Evolutionary conservation across 2,329 filamentous ascomycete species (phyloP).

Genomic region (Xylaria digitata): DNA sequence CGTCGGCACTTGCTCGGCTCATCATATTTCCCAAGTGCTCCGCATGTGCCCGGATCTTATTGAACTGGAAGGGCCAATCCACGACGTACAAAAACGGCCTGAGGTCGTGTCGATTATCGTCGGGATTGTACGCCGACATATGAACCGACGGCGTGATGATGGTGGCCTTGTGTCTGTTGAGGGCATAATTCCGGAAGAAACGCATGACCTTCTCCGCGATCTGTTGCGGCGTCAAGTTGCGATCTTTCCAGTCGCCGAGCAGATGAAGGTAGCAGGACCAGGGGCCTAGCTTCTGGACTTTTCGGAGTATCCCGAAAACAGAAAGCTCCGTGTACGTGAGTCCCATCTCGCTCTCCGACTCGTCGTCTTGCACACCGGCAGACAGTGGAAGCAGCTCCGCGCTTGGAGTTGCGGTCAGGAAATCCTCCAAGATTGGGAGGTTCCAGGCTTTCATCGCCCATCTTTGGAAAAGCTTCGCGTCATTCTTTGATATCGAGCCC

Average conservation of each 20-base stretch:
- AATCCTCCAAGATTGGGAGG: too few species aligned
- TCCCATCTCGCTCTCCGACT: too few species aligned
- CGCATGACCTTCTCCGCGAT: background rate
- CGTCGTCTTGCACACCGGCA: too few species aligned
- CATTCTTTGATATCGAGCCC: conserved; percentile 32
- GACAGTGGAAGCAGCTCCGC: too few species aligned
- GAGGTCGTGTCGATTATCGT: background rate
- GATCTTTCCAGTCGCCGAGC: background rate
- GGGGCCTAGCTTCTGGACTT: background rate
- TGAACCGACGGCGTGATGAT: background rate
- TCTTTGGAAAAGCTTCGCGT: conserved; percentile 33
- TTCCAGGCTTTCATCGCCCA: conserved; percentile 28
- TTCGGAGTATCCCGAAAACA: background rate
- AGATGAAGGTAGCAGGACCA: background rate
- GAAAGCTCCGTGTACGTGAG: too few species aligned
- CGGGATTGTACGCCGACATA: background rate
- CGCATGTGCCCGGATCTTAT: too few species aligned
- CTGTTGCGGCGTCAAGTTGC: background rate
- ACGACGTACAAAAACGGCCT: background rate
- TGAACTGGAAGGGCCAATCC: too few species aligned
- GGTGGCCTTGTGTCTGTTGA: conserved; percentile 4
- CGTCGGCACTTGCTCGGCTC: too few species aligned
- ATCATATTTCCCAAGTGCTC: too few species aligned
- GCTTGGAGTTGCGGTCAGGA: too few species aligned
- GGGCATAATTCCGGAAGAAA: background rate